Percentiles rank a stretch among this genome's conserved stretches.
These are phyloP conservation scores for Ceratobasidium sp. DNA, from an alignment of 1,284 basidiomycete genomes.

Conservation along the genomic window DNA sequence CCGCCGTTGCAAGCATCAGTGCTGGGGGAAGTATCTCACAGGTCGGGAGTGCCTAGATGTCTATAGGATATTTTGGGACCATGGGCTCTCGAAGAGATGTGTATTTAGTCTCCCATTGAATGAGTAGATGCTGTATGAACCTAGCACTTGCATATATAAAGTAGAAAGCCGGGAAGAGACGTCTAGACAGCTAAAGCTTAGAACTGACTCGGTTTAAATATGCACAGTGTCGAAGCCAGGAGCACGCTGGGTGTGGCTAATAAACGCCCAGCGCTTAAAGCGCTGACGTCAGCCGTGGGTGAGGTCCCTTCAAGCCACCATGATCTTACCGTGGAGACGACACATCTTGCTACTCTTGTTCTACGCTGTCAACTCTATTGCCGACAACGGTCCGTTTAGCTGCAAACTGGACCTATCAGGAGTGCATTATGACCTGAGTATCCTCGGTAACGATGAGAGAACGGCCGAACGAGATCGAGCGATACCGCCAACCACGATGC, in stretches of 20 bases:
- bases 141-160: not conserved
- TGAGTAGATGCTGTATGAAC: not conserved
- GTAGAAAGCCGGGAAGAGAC: no score
- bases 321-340: conserved; percentile 39
- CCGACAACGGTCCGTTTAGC: conserved; percentile 61
- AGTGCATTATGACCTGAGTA: conserved; percentile 70
- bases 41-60: conserved; percentile 29
- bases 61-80: not conserved
- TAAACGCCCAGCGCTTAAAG: conserved; percentile 1
- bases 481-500: conserved; percentile 65
- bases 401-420: conserved; percentile 66
- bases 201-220: not conserved
- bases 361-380: conserved; percentile 59
- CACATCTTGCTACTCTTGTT: conserved; percentile 49
- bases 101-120: not conserved
- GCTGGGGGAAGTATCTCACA: conserved; percentile 33
- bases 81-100: not conserved
- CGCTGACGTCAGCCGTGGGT: conserved; percentile 31
- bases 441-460: conserved; percentile 64
- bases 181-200: no score
- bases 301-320: conserved; percentile 37
- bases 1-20: conserved; percentile 27
- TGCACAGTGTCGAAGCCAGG: not conserved
- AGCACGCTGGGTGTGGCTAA: not conserved
- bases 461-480: conserved; percentile 59